Evolutionary conservation across 495 filamentous ascomycete genomes (phyloP).

Genomic region (Tetracladium setigerum): DNA sequence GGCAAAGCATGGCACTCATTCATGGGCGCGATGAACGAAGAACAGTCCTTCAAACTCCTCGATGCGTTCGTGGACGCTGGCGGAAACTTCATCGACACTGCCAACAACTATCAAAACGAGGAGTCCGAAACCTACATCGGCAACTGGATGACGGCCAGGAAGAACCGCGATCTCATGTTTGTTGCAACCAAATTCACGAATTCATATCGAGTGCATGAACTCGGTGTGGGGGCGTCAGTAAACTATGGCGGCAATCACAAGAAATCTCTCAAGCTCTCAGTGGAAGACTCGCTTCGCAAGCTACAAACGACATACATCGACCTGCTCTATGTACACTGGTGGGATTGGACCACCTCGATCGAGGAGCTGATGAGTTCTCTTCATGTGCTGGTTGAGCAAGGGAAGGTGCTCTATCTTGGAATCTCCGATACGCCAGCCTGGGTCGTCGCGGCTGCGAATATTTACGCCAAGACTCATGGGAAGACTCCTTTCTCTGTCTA

Average conservation of each 20-base stretch:
- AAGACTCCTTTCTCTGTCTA: conserved; percentile 57
- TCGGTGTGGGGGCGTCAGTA: conserved; percentile 26
- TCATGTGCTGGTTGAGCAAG: conserved; percentile 46
- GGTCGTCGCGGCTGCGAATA: conserved; percentile 60
- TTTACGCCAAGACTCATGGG: conserved; percentile 57
- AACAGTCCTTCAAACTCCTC: conserved; percentile 51
- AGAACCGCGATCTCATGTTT: conserved; percentile 49
- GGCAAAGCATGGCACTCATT: conserved; percentile 41
- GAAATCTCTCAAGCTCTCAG: conserved; percentile 45
- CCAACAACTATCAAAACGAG: conserved; percentile 62
- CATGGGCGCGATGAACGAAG: conserved; percentile 53
- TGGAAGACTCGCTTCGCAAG: conserved; percentile 45
- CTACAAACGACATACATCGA: conserved; percentile 59
- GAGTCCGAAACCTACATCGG: conserved; percentile 66
- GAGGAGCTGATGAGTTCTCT: conserved; percentile 62
- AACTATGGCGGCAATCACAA: conserved; percentile 49
- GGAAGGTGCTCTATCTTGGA: conserved; percentile 65
- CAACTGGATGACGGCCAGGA: conserved; percentile 56
- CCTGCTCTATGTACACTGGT: conserved; percentile 55
- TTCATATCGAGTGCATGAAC: conserved; percentile 21
- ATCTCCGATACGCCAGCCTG: conserved; percentile 60
- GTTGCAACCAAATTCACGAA: conserved; percentile 66
- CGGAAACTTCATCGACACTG: conserved; percentile 74
- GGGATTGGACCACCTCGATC: conserved; percentile 40
- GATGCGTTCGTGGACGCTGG: conserved; percentile 57